Evolutionary conservation across 1,284 basidiomycete genomes (phyloP).

Genomic region (Naganishia albida): DNA sequence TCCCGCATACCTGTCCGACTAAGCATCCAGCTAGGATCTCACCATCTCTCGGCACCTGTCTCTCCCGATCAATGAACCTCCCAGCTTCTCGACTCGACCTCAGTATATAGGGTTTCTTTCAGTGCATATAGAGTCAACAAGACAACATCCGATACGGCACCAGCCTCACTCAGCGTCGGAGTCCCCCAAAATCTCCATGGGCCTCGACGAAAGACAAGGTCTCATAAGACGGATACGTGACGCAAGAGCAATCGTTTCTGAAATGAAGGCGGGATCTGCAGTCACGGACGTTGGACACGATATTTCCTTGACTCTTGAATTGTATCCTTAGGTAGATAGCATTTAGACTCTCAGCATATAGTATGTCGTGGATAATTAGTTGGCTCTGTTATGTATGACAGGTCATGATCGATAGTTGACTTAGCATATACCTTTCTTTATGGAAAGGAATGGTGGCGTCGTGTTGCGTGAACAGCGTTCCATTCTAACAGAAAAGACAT

Average conservation of each 20-base stretch:
- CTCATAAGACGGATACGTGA: too few species aligned
- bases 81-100: conserved; percentile 6
- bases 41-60: not conserved
- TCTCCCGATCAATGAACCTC: conserved; percentile 9
- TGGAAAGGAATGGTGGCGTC: too few species aligned
- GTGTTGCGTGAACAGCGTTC: too few species aligned
- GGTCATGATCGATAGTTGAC: too few species aligned
- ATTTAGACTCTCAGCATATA: conserved; percentile 5
- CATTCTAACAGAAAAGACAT: not conserved
- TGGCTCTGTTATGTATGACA: too few species aligned
- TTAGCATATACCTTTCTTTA: too few species aligned
- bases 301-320: conserved; percentile 6
- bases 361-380: conserved; percentile 6
- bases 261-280: not conserved
- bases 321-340: conserved; percentile 29
- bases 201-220: not conserved
- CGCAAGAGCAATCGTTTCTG: too few species aligned
- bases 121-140: conserved; percentile 24
- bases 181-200: not conserved
- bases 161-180: not conserved
- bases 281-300: conserved; percentile 6
- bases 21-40: not conserved
- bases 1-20: conserved; percentile 7
- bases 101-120: conserved; percentile 22
- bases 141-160: not conserved